These are phyloP conservation scores for Begonia loranthoides DNA, from an alignment of 306 rosid species.

Conservation along the genomic window DNA sequence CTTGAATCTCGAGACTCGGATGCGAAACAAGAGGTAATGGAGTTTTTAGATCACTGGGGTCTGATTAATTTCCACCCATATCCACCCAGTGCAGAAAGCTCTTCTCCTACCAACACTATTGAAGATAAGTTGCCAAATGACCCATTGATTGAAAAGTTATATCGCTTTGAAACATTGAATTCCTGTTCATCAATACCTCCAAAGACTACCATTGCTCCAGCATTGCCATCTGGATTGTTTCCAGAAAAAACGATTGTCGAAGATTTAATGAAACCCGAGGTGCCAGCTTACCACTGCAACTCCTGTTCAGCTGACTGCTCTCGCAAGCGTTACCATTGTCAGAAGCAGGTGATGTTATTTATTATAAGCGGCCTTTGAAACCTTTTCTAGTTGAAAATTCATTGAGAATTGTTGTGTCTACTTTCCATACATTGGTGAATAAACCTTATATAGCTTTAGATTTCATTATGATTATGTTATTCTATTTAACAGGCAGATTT, in stretches of 20 bases:
- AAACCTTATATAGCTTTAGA: too few relatives aligned
- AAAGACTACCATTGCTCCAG: constrained; percentile 36
- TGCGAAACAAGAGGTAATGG: constrained; percentile 77
- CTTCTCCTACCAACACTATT: constrained; percentile 24
- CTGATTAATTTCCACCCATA: constrained; percentile 84
- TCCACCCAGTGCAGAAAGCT: constrained; percentile 24
- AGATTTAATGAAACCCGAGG: constrained; percentile 68
- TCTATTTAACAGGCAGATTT: constrained; percentile 74
- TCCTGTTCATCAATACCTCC: constrained; percentile 32
- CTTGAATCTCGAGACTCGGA: constrained; percentile 55
- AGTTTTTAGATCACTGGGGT: constrained; percentile 88
- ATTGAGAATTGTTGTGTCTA: not conserved
- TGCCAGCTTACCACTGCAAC: constrained; percentile 85
- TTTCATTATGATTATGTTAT: too few relatives aligned
- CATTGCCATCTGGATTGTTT: constrained; percentile 53
- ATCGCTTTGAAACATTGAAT: constrained; percentile 56
- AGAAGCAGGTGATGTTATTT: constrained; percentile 63
- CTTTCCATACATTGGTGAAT: too few relatives aligned
- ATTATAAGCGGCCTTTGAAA: not conserved
- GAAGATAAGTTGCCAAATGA: constrained; percentile 31
- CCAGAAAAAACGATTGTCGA: constrained; percentile 68
- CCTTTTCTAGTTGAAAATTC: not conserved
- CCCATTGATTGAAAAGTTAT: constrained; percentile 56
- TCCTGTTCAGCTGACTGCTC: constrained; percentile 96
- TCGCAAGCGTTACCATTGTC: constrained; percentile 97